Conservation (phyloP, 2,329 filamentous ascomycete genomes). For the Colletotrichum siamense region DNA sequence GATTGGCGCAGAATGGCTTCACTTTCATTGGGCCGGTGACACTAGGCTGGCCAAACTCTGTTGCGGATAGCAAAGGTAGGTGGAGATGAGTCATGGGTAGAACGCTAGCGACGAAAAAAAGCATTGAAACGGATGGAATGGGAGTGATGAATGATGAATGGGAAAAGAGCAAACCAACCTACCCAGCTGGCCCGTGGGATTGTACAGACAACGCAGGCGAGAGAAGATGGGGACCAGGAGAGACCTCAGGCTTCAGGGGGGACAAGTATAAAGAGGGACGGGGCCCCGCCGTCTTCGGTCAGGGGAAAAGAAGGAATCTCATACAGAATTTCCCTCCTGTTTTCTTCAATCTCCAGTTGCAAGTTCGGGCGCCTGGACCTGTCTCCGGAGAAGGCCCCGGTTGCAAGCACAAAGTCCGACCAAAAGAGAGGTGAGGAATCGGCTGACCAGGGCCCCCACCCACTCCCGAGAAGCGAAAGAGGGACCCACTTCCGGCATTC, state of each 20-base stretch:
- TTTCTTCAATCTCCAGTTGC: conserved; percentile 1
- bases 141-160: neutral
- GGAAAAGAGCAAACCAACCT: neutral
- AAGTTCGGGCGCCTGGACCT: conserved; percentile 10
- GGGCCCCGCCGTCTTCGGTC: conserved; percentile 19
- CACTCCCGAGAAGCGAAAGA: conserved; percentile 3
- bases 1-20: neutral
- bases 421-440: neutral
- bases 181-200: conserved; percentile 1
- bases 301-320: neutral
- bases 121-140: neutral
- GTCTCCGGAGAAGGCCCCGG: conserved; percentile 13
- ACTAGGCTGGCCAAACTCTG: neutral
- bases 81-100: conserved; percentile 10
- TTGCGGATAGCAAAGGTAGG: neutral
- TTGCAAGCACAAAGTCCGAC: conserved; percentile 15
- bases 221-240: neutral
- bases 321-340: conserved; percentile 5
- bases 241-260: conserved; percentile 12
- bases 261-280: conserved; percentile 20
- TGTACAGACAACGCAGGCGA: conserved; percentile 21
- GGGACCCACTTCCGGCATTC: conserved; percentile 17
- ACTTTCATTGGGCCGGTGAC: neutral
- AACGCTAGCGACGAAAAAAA: neutral
- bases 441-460: conserved; percentile 16